These are phyloP conservation scores for Alternaria tenuissima DNA, from an alignment of 2,329 filamentous ascomycete genomes.

Conservation along the genomic window DNA sequence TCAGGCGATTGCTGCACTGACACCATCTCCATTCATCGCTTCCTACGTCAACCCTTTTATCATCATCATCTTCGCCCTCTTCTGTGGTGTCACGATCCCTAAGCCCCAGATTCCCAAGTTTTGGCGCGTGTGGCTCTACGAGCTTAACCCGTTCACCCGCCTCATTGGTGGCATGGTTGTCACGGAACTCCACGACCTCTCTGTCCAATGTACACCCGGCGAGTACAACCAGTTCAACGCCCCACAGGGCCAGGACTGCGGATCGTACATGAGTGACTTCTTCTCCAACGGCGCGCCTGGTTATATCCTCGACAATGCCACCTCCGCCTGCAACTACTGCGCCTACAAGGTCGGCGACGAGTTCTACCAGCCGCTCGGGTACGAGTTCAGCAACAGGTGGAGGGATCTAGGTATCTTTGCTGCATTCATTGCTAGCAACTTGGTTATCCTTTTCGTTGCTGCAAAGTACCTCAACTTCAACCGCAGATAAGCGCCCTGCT, in stretches of 20 bases:
- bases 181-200: constrained; percentile 73
- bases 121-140: constrained; percentile 82
- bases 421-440: constrained; percentile 79
- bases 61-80: constrained; percentile 76
- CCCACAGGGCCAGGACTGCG: constrained; percentile 72
- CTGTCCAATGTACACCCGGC: constrained; percentile 65
- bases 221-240: constrained; percentile 76
- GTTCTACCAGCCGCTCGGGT: constrained; percentile 74
- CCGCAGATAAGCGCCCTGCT: constrained; percentile 31
- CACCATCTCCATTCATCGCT: constrained; percentile 79
- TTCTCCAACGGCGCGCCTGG: constrained; percentile 74
- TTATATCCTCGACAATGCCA: constrained; percentile 73
- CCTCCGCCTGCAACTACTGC: constrained; percentile 78
- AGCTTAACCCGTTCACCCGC: constrained; percentile 83
- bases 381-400: constrained; percentile 76
- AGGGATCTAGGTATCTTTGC: constrained; percentile 81
- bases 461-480: constrained; percentile 61
- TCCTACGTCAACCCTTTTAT: constrained; percentile 74
- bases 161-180: constrained; percentile 82
- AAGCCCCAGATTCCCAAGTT: constrained; percentile 78
- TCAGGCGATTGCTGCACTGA: constrained; percentile 76
- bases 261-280: constrained; percentile 77
- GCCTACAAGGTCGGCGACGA: constrained; percentile 81
- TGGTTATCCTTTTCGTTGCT: constrained; percentile 69
- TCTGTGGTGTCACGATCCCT: constrained; percentile 87